Evolutionary conservation across 1,284 basidiomycete species (phyloP).

Genomic region (Cryptococcus hybrid): DNA sequence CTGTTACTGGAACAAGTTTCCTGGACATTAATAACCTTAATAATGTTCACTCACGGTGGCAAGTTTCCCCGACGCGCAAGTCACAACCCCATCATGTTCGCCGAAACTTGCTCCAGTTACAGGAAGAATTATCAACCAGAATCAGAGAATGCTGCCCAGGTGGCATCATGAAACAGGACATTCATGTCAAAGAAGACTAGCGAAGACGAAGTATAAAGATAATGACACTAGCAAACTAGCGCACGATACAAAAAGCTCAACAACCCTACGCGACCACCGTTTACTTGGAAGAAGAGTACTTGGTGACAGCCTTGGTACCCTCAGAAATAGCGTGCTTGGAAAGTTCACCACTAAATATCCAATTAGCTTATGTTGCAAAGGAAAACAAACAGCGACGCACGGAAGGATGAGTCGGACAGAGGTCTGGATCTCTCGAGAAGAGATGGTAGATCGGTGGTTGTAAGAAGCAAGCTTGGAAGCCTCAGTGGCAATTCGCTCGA

Average conservation of each 20-base stretch:
- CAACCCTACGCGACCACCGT: slow-evolving; percentile 4
- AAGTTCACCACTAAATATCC: slow-evolving; percentile 57
- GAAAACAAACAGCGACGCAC: slow-evolving; percentile 73
- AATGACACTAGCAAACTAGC: slow-evolving; percentile 1
- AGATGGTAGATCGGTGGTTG: slow-evolving; percentile 93
- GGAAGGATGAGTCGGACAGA: slow-evolving; percentile 87
- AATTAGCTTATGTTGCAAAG: slow-evolving; percentile 56
- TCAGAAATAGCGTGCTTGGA: slow-evolving; percentile 82
- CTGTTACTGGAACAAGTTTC: too few relatives aligned
- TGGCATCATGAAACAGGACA: slow-evolving; percentile 13
- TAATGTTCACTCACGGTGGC: too few relatives aligned
- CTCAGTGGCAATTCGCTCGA: slow-evolving; percentile 88
- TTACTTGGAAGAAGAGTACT: slow-evolving; percentile 57
- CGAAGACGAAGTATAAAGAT: slow-evolving; percentile 28
- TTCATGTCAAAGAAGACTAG: slow-evolving; percentile 22
- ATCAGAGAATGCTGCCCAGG: neutral
- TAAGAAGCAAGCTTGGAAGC: slow-evolving; percentile 87
- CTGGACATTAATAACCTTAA: too few relatives aligned
- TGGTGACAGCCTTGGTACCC: slow-evolving; percentile 60
- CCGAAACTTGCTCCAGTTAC: too few relatives aligned
- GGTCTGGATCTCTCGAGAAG: slow-evolving; percentile 90
- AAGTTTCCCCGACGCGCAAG: too few relatives aligned
- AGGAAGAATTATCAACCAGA: neutral
- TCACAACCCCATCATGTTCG: too few relatives aligned
- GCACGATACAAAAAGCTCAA: neutral